Evolutionary conservation across 2,329 filamentous ascomycete species (phyloP), one percentile per base, ranked within the genome.

Genomic region (Colletotrichum cordylinicola): DNA sequence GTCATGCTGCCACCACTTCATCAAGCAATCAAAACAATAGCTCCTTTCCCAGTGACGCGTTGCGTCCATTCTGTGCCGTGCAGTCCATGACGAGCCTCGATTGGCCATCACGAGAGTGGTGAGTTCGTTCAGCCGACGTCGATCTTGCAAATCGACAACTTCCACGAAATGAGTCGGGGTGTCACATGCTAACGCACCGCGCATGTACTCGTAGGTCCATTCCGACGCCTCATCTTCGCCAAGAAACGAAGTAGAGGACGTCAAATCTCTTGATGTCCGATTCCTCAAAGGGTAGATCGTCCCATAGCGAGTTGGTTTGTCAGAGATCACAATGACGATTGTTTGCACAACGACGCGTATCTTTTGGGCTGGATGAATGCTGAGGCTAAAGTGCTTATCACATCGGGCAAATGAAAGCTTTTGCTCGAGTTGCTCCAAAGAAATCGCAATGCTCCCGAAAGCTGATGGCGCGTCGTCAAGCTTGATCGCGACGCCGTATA

Each of bases 181-280:
- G 15, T 33, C 16, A 10, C 24, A 21, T 3, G 16, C 4, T 43
- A 10, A 31, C n/a, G 29, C 18, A 7, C 16, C 16, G 15, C 0
- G 10, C 43, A 52, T 52, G n/a, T 52, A 21, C n/a, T 52, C n/a
- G n/a, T 21, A 52, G 2, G 43, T 52, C n/a, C 43, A 52, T 1
- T 24, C n/a, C 43, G 3, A 21, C 0, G n/a, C 2, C 10, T 52
- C 43, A 24, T 52, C 0, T 0, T 52, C n/a, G n/a, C 1, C 0
- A 13, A 21, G 43, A 0, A 52, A 52, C 21, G 43, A 13, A 52
- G 43, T 10, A 52, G 43, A 24, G 43, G 6, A 10, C 2, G 0
- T 52, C 12, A 52, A 0, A 52, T 52, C 10, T 52, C 43, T 1
- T 52, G 43, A 52, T 21, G n/a, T 52, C 43, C 43, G 43, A 48